Conservation (phyloP, 495 filamentous ascomycete genomes). For the Chaetomium cochliodes region DNA sequence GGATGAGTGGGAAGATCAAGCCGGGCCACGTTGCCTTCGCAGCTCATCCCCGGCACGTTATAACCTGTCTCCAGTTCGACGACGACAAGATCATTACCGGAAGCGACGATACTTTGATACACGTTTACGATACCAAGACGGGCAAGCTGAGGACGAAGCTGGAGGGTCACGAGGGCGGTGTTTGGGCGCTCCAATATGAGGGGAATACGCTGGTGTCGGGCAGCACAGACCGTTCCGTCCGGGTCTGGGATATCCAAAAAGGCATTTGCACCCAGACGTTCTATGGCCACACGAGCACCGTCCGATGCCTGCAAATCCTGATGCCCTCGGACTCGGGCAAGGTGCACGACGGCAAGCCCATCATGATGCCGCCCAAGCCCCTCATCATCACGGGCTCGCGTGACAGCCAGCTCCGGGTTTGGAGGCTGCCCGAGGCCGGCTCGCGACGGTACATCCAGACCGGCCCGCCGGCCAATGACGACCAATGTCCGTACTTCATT, state of each 20-base stretch:
- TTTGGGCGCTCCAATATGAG: slow-evolving; percentile 96
- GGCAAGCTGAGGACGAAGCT: slow-evolving; percentile 78
- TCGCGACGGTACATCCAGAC: slow-evolving; percentile 74
- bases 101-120: slow-evolving; percentile 96
- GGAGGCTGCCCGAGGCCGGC: slow-evolving; percentile 84
- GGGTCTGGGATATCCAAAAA: slow-evolving; percentile 95
- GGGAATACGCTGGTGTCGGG: slow-evolving; percentile 94
- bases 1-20: slow-evolving; percentile 81
- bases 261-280: slow-evolving; percentile 92
- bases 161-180: slow-evolving; percentile 92
- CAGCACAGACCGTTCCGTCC: slow-evolving; percentile 91
- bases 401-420: slow-evolving; percentile 90
- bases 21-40: slow-evolving; percentile 95
- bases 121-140: slow-evolving; percentile 97
- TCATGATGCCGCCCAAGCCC: slow-evolving; percentile 87
- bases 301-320: slow-evolving; percentile 92
- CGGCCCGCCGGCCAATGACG: slow-evolving; percentile 71
- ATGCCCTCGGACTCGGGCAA: slow-evolving; percentile 78
- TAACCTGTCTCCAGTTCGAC: slow-evolving; percentile 97
- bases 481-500: slow-evolving; percentile 90
- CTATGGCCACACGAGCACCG: slow-evolving; percentile 95
- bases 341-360: slow-evolving; percentile 66
- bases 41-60: slow-evolving; percentile 92
- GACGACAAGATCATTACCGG: slow-evolving; percentile 97
- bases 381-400: slow-evolving; percentile 97